phyloP scores from a whole-genome alignment of 148 eudicot species.

The Fagopyrum tataricum region DNA sequence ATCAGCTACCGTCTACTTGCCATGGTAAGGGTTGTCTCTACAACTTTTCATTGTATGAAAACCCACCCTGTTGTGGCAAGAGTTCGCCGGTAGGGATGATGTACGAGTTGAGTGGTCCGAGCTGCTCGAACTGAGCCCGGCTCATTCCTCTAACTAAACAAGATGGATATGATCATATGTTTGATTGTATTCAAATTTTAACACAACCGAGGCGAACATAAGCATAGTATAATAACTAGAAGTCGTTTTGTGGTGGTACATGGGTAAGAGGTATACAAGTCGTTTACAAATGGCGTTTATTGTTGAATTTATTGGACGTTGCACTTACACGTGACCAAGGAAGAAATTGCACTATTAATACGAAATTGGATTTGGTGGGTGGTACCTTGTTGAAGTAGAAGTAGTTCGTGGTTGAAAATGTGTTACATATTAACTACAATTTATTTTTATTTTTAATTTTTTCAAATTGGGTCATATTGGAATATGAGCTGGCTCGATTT shows the following conservation, averaged over 20 bases:
- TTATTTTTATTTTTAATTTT: no score
- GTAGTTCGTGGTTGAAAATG: not conserved
- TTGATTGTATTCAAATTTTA: not conserved
- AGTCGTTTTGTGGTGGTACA: conserved; percentile 1
- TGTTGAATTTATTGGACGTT: conserved; percentile 6
- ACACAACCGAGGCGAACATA: no score
- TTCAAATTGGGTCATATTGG: not conserved
- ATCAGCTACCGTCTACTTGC: not conserved
- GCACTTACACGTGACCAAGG: conserved; percentile 7
- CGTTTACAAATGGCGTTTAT: not conserved
- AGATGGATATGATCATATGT: not conserved
- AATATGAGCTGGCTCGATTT: not conserved
- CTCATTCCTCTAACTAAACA: no score
- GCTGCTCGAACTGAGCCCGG: no score
- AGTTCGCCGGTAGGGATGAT: no score
- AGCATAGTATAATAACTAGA: no score
- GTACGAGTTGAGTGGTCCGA: no score
- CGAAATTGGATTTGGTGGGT: not conserved
- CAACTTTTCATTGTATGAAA: not conserved
- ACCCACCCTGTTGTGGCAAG: no score
- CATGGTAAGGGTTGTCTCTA: not conserved
- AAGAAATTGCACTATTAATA: not conserved
- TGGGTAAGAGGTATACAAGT: not conserved
- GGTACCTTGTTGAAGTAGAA: not conserved
- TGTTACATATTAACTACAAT: not conserved